A percentile compares a stretch with the other conserved stretches of the same genome.
phyloP scores from a whole-genome alignment of 176 grass and related monocot genomes.

The Oryza glaberrima region DNA sequence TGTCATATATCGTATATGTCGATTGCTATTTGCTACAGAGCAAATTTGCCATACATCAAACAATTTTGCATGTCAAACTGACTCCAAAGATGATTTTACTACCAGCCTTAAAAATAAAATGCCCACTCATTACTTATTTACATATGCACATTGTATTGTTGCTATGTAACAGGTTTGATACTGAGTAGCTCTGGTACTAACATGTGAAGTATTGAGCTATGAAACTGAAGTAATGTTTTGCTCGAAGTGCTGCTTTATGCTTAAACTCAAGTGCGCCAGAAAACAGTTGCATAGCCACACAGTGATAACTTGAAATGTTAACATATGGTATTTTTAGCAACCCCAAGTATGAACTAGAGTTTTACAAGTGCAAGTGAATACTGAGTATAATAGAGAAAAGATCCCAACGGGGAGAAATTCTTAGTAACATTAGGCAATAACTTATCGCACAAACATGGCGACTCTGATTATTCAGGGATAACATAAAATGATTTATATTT shows the following conservation, averaged over 20 bases:
- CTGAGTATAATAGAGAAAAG: background rate
- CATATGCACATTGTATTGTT: background rate
- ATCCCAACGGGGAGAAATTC: background rate
- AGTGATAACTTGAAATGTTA: background rate
- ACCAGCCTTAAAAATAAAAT: background rate
- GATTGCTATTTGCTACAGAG: background rate
- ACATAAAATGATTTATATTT: background rate
- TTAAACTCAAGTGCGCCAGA: background rate
- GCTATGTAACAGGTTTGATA: background rate
- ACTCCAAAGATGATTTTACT: slow-evolving; percentile 15
- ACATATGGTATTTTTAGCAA: background rate
- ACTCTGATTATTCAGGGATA: slow-evolving; percentile 1
- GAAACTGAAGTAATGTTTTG: background rate
- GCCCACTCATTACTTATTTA: background rate
- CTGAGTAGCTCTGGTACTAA: background rate
- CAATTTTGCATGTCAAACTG: background rate
- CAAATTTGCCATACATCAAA: background rate
- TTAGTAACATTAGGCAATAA: background rate
- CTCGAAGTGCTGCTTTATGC: background rate
- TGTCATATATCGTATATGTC: background rate
- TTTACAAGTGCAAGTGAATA: background rate
- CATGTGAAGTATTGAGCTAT: background rate
- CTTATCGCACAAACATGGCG: slow-evolving; percentile 8
- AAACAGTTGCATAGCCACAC: background rate
- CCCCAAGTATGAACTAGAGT: slow-evolving; percentile 1